phyloP scores from a whole-genome alignment of 257 asterid species.

The Salvia splendens region DNA sequence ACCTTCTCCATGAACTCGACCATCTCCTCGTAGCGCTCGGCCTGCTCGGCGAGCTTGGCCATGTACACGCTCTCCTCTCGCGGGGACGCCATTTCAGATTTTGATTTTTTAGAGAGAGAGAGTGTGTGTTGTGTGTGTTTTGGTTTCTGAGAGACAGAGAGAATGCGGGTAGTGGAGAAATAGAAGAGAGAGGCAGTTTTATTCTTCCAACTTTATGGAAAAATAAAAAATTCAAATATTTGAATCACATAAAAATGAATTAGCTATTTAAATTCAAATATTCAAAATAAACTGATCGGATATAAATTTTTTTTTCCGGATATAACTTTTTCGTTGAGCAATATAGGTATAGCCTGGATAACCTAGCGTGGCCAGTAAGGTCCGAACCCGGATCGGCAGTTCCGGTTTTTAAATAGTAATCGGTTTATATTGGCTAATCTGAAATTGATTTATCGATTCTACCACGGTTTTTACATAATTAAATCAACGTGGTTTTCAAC shows the following conservation, averaged over 20 bases:
- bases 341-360: no score
- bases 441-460: no score
- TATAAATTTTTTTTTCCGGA: no score
- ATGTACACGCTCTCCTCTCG: slow-evolving; percentile 54
- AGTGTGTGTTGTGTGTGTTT: not conserved
- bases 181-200: slow-evolving; percentile 14
- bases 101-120: slow-evolving; percentile 28
- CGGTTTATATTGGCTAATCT: no score
- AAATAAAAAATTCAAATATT: not conserved
- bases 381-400: no score
- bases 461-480: no score
- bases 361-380: no score
- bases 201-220: not conserved
- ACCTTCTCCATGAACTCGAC: slow-evolving; percentile 60
- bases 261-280: not conserved
- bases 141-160: slow-evolving; percentile 4
- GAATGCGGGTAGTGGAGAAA: slow-evolving; percentile 19
- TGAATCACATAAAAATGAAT: not conserved
- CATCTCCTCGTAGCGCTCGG: slow-evolving; percentile 63
- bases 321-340: no score
- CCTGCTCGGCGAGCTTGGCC: slow-evolving; percentile 55
- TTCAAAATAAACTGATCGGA: not conserved
- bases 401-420: no score
- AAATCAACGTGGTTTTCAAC: no score
- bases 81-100: slow-evolving; percentile 47